Conservation (phyloP, 2,329 filamentous ascomycete species). For the Phialocephala sp. region DNA sequence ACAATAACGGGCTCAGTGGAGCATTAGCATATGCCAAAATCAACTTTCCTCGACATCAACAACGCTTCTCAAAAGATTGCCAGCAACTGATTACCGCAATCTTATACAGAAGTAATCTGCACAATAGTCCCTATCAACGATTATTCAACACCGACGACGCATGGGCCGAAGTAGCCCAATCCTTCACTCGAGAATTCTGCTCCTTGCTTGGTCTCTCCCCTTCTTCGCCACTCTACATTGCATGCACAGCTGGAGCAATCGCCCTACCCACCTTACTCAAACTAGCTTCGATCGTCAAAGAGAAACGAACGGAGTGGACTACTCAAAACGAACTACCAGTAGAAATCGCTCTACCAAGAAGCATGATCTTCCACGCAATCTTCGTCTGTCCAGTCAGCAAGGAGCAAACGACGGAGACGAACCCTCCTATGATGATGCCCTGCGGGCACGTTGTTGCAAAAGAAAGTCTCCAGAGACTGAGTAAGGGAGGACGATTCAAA, state of each 20-base stretch:
- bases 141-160: constrained; percentile 77
- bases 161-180: constrained; percentile 83
- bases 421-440: constrained; percentile 95
- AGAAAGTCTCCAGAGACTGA: constrained; percentile 80
- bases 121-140: constrained; percentile 76
- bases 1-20: constrained; percentile 60
- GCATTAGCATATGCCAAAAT: constrained; percentile 78
- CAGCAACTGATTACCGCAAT: constrained; percentile 82
- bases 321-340: constrained; percentile 89
- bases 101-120: constrained; percentile 77
- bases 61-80: constrained; percentile 78
- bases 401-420: constrained; percentile 90
- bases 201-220: constrained; percentile 87
- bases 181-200: constrained; percentile 95
- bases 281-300: constrained; percentile 83
- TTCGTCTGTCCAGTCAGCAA: constrained; percentile 98
- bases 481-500: constrained; percentile 84
- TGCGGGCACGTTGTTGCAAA: constrained; percentile 93
- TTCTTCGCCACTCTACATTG: constrained; percentile 90
- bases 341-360: constrained; percentile 64
- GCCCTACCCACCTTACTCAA: constrained; percentile 89
- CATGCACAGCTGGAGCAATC: constrained; percentile 89
- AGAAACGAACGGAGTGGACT: constrained; percentile 94
- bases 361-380: constrained; percentile 86
- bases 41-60: constrained; percentile 77